Base-by-base conservation (phyloP, 495 filamentous ascomycete genomes). In the Collariella sp. region DNA sequence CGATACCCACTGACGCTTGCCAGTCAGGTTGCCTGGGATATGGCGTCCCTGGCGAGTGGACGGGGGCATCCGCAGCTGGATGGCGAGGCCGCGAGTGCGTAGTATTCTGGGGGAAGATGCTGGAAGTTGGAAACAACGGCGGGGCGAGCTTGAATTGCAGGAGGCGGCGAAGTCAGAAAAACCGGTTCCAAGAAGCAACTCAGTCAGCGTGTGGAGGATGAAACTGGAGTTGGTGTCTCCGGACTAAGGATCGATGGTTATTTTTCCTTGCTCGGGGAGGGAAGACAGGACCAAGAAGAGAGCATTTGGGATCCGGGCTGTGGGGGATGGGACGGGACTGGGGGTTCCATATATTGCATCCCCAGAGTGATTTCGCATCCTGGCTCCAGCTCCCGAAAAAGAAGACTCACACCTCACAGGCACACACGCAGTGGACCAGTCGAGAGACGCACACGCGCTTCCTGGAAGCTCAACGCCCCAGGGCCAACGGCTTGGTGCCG, bases 331-430 rank as follows among this genome's bases (percentile, higher is more conserved):
- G 48, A 46, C 34, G 48, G 57, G 31, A 15, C 57, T 34, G 24
- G 52, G 50, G 52, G 34, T 51, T 10, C 47, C 57, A 55, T 59
- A 59, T 59, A 59, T 59, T 59, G 48, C 26, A 31, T 9, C 29
- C 36, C 45, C 39, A 46, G 46, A 42, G 39, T 51, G 57, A 47
- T 41, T 50, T 40, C 45, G 46, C 18, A 56, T 45, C 54, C 55
- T 52, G 46, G 55, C 42, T 46, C 31, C 13, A 5, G 20, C 52
- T 33, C 42, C n/a, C n/a, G n/a, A n/a, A n/a, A n/a, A n/a, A n/a
- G n/a, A n/a, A n/a, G n/a, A n/a, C n/a, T n/a, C n/a, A n/a, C n/a
- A n/a, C n/a, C n/a, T n/a, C n/a, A n/a, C n/a, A n/a, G n/a, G n/a
- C n/a, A n/a, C n/a, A n/a, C n/a, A n/a, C n/a, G n/a, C n/a, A n/a